Evolutionary conservation across 2,329 filamentous ascomycete species (phyloP).

Genomic region (Sporothrix variecibatus): DNA sequence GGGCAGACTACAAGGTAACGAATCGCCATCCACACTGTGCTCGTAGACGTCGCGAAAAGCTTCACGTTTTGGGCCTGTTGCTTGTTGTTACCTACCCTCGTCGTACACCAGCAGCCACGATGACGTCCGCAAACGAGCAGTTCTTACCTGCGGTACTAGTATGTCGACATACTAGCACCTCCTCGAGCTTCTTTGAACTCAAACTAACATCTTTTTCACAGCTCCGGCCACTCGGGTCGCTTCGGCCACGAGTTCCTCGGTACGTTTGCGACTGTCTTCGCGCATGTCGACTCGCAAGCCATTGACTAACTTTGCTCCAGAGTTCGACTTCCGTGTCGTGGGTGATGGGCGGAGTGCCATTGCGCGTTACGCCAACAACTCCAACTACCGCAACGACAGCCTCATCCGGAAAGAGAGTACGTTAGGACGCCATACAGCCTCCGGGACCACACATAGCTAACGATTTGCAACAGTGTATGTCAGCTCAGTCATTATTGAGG

Average conservation of each 20-base stretch:
- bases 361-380: slow-evolving; percentile 97
- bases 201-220: slow-evolving; percentile 42
- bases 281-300: neutral
- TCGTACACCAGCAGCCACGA: slow-evolving; percentile 25
- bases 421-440: slow-evolving; percentile 39
- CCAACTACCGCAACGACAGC: slow-evolving; percentile 98
- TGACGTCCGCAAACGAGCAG: slow-evolving; percentile 71
- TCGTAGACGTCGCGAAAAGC: slow-evolving; percentile 20
- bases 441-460: slow-evolving; percentile 11
- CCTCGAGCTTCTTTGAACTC: neutral
- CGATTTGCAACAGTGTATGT: slow-evolving; percentile 74
- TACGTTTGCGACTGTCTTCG: slow-evolving; percentile 44
- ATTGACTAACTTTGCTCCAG: slow-evolving; percentile 49
- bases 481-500: slow-evolving; percentile 83
- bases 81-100: neutral
- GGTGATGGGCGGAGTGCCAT: slow-evolving; percentile 92
- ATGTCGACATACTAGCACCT: slow-evolving; percentile 43
- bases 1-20: neutral
- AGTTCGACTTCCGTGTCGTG: slow-evolving; percentile 93
- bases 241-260: slow-evolving; percentile 98
- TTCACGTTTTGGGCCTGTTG: neutral
- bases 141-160: slow-evolving; percentile 99
- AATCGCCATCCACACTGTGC: neutral
- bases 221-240: slow-evolving; percentile 94
- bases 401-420: slow-evolving; percentile 98